Evolutionary conservation across 257 asterid species (phyloP).

Genomic region (Solanum paucissectum): DNA sequence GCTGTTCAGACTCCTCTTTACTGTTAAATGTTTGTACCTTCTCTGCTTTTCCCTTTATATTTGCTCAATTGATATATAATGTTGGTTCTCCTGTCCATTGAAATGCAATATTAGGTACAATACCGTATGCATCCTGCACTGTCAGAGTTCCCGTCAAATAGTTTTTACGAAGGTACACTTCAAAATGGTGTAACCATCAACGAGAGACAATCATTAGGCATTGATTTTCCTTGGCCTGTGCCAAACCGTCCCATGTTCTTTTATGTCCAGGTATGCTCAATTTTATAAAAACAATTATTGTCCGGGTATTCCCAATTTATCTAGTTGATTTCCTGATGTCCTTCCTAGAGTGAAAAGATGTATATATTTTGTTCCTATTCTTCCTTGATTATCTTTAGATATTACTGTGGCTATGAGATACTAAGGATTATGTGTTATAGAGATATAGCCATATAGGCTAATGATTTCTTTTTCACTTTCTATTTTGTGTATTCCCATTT

Average conservation of each 20-base stretch:
- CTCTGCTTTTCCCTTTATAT: not conserved
- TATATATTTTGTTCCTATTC: not conserved
- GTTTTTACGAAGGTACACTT: slow-evolving; percentile 97
- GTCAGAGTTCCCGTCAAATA: slow-evolving; percentile 93
- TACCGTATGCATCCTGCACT: slow-evolving; percentile 99
- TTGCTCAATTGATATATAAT: not conserved
- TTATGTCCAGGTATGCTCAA: slow-evolving; percentile 75
- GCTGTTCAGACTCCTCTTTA: not conserved
- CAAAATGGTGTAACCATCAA: slow-evolving; percentile 94
- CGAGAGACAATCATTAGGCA: slow-evolving; percentile 92
- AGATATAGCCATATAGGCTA: not conserved
- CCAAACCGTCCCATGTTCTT: slow-evolving; percentile 98
- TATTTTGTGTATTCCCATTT: not conserved
- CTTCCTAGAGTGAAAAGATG: not conserved
- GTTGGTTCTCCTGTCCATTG: not conserved
- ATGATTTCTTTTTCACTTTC: not conserved
- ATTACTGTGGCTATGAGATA: not conserved
- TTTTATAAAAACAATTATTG: not conserved
- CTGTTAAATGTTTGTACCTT: not conserved
- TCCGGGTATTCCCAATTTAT: not conserved
- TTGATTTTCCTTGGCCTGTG: slow-evolving; percentile 99
- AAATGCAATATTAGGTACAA: slow-evolving; percentile 56
- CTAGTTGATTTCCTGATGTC: not conserved
- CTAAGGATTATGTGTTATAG: not conserved
- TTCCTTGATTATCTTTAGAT: not conserved